Percentiles rank a stretch among this genome's conserved stretches.
Evolutionary conservation across 2,329 filamentous ascomycete genomes (phyloP).

Genomic region (Sclerotinia sclerotiorum): DNA sequence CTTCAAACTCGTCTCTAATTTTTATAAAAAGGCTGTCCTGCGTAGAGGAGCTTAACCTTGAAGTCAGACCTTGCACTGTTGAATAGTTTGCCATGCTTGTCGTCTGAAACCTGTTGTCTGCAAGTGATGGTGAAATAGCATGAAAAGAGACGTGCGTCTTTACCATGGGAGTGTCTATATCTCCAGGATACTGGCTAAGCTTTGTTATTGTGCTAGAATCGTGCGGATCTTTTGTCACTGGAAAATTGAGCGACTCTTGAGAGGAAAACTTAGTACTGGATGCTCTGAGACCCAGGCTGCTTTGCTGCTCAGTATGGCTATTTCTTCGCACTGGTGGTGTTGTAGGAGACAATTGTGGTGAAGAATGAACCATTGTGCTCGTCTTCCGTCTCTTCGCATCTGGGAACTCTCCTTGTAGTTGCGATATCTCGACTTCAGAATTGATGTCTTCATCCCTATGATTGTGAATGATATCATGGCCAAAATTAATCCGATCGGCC

Average conservation of each 20-base stretch:
- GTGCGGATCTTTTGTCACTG: conserved; percentile 74
- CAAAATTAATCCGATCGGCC: conserved; percentile 5
- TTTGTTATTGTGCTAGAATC: conserved; percentile 62
- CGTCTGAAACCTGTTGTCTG: background rate
- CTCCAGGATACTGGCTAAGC: conserved; percentile 64
- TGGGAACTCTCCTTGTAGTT: background rate
- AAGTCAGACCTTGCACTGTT: background rate
- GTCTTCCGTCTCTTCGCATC: conserved; percentile 2
- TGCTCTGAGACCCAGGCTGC: conserved; percentile 19
- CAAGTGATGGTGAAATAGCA: background rate
- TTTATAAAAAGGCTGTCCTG: background rate
- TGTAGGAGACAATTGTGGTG: background rate
- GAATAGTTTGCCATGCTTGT: background rate
- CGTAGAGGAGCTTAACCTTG: background rate
- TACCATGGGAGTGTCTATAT: conserved; percentile 25
- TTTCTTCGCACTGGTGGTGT: background rate
- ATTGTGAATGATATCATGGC: background rate
- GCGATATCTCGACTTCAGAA: background rate
- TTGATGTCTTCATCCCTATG: background rate
- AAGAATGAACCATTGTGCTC: background rate
- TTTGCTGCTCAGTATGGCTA: background rate
- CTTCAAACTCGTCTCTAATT: conserved; percentile 6
- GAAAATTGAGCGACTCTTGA: conserved; percentile 58
- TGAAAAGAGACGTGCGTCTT: conserved; percentile 4
- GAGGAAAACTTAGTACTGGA: conserved; percentile 32